A percentile compares a stretch with the other conserved stretches of the same genome.
Evolutionary conservation across 1,139 yeast genomes (phyloP).

Genomic region (Suhomyces bolitotheri): DNA sequence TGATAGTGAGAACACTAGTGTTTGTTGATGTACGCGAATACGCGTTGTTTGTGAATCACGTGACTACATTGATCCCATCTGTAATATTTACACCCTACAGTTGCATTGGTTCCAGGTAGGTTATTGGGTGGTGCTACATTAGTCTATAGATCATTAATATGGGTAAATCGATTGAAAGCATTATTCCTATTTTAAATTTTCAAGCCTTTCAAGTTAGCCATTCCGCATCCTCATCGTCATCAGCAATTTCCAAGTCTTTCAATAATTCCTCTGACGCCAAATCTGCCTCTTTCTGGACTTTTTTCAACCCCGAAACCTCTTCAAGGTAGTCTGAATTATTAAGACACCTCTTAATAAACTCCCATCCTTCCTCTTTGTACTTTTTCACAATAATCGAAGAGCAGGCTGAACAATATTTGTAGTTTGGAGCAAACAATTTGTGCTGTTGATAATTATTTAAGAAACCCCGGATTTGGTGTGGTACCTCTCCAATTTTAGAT

Average conservation of each 20-base stretch:
- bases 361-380: constrained; percentile 67
- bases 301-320: constrained; percentile 70
- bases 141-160: too few relatives aligned
- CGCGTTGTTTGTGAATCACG: neutral
- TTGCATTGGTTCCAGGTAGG: too few relatives aligned
- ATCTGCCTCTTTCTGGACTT: constrained; percentile 75
- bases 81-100: too few relatives aligned
- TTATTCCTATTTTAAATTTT: too few relatives aligned
- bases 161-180: too few relatives aligned
- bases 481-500: constrained; percentile 65
- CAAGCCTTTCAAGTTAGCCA: constrained; percentile 21
- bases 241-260: constrained; percentile 41
- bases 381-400: constrained; percentile 55
- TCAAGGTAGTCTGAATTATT: constrained; percentile 68
- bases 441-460: constrained; percentile 62
- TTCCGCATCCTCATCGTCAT: constrained; percentile 33
- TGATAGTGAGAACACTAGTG: too few relatives aligned
- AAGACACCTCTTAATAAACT: constrained; percentile 70
- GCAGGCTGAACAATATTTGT: constrained; percentile 83
- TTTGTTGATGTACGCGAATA: constrained; percentile 7
- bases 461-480: constrained; percentile 91
- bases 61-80: too few relatives aligned
- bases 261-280: constrained; percentile 46
- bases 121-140: too few relatives aligned
- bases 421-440: constrained; percentile 70